Evolutionary conservation across 75 land plant genomes (phyloP), one percentile per base, ranked within the genome.

Genomic region (Azolla pinnata): DNA sequence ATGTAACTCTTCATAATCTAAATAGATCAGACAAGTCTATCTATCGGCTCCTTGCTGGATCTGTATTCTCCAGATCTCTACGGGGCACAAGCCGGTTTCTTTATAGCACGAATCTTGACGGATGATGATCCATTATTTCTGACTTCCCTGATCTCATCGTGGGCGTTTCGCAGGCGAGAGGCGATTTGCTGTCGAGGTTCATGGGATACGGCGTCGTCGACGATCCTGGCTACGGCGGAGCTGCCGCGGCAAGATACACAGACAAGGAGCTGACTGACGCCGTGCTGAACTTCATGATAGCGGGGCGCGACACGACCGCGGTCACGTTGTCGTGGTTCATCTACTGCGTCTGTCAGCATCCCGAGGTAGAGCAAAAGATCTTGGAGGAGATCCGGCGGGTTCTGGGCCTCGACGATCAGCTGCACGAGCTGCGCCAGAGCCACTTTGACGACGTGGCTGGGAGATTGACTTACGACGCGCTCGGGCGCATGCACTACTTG

Each of bases 401-500:
- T 23, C 29, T 52, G 12, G 54, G 29, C 29, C 27, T 52, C 29
- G 20, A 47, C 4, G 28, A 52, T 1, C 5, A 2, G 27, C 5
- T 9, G 18, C 54, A 52, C 24, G 4, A 52, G 3, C 24, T 9
- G 18, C 54, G 27, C 24, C 2, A 52, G 3, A 10, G 19, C 19
- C 20, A 47, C 19, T 9, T 47, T 18, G 54, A 52, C 3, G 54
- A 52, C 2, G 2, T 52, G 2, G 54, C 54, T 19, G 4, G 3
- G 28, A 23, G 2, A 24, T 26, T 52, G 28, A 24, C 12, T 14
- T 52, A 52, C 29, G 54, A 52, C 18, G 1, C 28, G 29, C 29
- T 52, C 4, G 4, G 1, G 14, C 12, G 24, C 16, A 52, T 52
- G 54, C 54, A 52, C 26, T 90, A 84, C 67, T 71, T 87, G 25